Conservation (phyloP, 139 green algal species). For the Spirogloea muscicola region DNA sequence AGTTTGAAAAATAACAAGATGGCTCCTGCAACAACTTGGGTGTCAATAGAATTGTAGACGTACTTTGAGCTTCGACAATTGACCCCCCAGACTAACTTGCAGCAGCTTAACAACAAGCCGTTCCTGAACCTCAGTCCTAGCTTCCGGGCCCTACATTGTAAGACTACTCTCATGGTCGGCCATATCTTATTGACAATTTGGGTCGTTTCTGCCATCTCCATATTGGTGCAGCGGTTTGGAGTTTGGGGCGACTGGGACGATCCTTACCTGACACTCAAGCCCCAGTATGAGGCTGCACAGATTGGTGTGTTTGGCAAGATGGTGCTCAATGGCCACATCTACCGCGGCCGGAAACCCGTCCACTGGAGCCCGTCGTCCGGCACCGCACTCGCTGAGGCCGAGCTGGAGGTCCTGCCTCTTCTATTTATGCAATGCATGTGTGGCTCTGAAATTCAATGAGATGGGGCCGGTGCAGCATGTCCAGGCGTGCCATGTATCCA, state of each 20-base stretch:
- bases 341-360: slow-evolving; percentile 84
- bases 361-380: slow-evolving; percentile 87
- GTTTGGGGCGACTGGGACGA: slow-evolving; percentile 86
- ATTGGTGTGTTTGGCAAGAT: slow-evolving; percentile 86
- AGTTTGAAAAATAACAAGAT: too few species aligned
- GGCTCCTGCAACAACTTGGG: too few species aligned
- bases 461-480: too few species aligned
- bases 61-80: background rate
- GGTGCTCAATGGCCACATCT: slow-evolving; percentile 92
- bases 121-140: too few species aligned
- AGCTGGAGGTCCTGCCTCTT: slow-evolving; percentile 89
- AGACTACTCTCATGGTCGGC: too few species aligned
- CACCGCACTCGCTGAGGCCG: slow-evolving; percentile 95
- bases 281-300: slow-evolving; percentile 47
- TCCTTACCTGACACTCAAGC: slow-evolving; percentile 88
- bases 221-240: slow-evolving; percentile 61
- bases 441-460: too few species aligned
- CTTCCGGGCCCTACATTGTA: too few species aligned
- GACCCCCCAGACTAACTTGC: background rate
- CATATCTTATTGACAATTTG: background rate
- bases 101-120: background rate
- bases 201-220: too few species aligned
- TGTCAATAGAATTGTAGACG: too few species aligned
- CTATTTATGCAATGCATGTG: too few species aligned
- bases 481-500: too few species aligned